These are phyloP conservation scores for Salix exigua DNA, from an alignment of 345 rosid genomes.

Conservation along the genomic window DNA sequence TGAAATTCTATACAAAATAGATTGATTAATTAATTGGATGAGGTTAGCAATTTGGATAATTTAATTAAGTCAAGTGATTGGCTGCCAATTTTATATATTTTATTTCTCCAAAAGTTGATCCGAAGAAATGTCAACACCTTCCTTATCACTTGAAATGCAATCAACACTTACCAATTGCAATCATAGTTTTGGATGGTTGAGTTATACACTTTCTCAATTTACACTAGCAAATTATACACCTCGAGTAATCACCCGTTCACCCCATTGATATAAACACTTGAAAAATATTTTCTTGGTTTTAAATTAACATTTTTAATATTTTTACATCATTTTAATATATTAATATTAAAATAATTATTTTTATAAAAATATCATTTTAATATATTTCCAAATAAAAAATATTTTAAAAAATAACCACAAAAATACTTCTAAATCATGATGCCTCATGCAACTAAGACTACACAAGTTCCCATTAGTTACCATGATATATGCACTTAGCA, in stretches of 20 bases:
- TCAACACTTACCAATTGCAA: neutral
- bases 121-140: neutral
- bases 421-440: neutral
- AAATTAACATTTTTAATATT: too few relatives aligned
- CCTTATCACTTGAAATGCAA: neutral
- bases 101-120: neutral
- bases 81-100: neutral
- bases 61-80: neutral
- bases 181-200: conserved; percentile 1
- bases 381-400: too few relatives aligned
- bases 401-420: too few relatives aligned
- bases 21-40: too few relatives aligned
- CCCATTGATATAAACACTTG: too few relatives aligned
- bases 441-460: neutral
- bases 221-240: neutral
- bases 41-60: neutral
- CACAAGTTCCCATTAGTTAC: neutral
- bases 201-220: neutral
- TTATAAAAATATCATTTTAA: too few relatives aligned
- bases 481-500: too few relatives aligned
- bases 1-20: neutral
- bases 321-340: too few relatives aligned
- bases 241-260: neutral
- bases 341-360: too few relatives aligned
- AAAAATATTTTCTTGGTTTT: too few relatives aligned